A percentile compares a stretch with the other conserved stretches of the same genome.
These are phyloP conservation scores for Crassisporium funariophilum DNA, from an alignment of 768 basidiomycete genomes.

Conservation along the genomic window DNA sequence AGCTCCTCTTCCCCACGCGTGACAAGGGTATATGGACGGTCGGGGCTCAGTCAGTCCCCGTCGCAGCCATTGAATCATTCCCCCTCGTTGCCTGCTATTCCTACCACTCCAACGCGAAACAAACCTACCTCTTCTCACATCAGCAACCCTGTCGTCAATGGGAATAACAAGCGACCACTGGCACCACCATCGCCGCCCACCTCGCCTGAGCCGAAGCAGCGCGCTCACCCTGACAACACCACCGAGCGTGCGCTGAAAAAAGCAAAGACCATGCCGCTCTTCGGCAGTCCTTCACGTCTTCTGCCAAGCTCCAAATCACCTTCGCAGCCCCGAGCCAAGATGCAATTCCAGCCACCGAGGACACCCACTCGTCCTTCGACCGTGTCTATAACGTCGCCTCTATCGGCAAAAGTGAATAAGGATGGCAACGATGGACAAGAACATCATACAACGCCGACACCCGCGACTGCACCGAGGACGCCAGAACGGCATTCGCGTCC, in stretches of 20 bases:
- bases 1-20: constrained; percentile 15
- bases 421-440: background rate
- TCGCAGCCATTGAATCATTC: constrained; percentile 7
- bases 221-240: constrained; percentile 1
- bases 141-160: constrained; percentile 7
- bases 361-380: no score
- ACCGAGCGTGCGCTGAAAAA: constrained; percentile 16
- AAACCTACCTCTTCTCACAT: background rate
- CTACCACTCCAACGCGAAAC: constrained; percentile 14
- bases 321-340: no score
- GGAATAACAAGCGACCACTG: constrained; percentile 22
- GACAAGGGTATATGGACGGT: constrained; percentile 12
- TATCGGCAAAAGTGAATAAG: no score
- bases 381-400: no score
- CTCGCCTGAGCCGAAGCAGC: no score
- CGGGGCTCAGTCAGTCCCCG: background rate
- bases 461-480: constrained; percentile 11
- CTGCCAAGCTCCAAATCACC: background rate
- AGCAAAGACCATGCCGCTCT: constrained; percentile 12
- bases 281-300: background rate
- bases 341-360: no score
- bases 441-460: background rate
- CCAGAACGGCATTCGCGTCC: constrained; percentile 23
- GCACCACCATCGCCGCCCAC: constrained; percentile 3
- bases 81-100: constrained; percentile 14